These are phyloP conservation scores for Malassezia sp. DNA, from an alignment of 1,284 basidiomycete genomes.

Conservation along the genomic window DNA sequence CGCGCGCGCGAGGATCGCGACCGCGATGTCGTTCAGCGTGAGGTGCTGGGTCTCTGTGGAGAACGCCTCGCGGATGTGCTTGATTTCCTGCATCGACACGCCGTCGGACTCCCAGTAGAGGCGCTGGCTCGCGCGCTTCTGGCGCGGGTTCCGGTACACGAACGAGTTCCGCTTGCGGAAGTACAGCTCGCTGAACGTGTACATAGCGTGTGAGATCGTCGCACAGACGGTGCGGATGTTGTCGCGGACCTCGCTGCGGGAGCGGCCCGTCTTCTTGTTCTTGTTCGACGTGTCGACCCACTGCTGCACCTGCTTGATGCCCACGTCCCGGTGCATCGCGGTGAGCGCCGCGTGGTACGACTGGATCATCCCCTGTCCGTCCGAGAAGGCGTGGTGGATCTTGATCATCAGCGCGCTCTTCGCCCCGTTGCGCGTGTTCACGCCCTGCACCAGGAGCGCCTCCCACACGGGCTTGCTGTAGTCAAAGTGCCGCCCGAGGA, in stretches of 20 bases:
- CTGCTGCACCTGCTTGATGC: conserved; percentile 34
- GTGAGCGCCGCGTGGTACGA: conserved; percentile 42
- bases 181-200: conserved; percentile 40
- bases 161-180: conserved; percentile 37
- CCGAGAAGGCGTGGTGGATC: conserved; percentile 44
- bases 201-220: conserved; percentile 30
- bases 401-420: conserved; percentile 45
- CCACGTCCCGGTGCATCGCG: conserved; percentile 28
- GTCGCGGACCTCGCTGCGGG: too few relatives aligned
- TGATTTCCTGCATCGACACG: conserved; percentile 39
- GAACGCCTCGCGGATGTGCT: conserved; percentile 41
- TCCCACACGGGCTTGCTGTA: conserved; percentile 45
- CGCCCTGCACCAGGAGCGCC: conserved; percentile 41
- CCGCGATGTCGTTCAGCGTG: conserved; percentile 43
- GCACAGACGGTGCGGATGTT: conserved; percentile 33
- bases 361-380: conserved; percentile 46
- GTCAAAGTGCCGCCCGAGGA: conserved; percentile 40
- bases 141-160: conserved; percentile 24
- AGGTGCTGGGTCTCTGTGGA: conserved; percentile 28
- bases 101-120: conserved; percentile 42
- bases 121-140: conserved; percentile 19
- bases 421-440: conserved; percentile 37
- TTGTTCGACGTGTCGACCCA: conserved; percentile 28
- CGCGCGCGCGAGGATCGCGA: conserved; percentile 38
- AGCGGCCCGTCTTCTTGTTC: conserved; percentile 33